Evolutionary conservation across 768 basidiomycete genomes (phyloP), one percentile per base, ranked within the genome.

Genomic region (Tulasnella sp.): DNA sequence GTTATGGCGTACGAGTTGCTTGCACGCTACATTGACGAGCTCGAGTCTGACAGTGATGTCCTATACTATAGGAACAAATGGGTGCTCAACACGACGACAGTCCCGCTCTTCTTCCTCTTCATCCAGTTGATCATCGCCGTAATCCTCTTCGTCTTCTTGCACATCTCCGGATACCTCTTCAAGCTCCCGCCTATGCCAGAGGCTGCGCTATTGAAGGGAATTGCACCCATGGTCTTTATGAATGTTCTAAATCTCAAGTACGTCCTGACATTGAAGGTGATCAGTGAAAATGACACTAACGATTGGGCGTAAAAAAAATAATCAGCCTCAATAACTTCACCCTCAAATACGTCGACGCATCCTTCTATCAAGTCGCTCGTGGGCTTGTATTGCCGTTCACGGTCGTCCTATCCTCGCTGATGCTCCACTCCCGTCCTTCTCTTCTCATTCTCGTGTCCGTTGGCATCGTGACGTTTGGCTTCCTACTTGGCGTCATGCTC

Each of bases 361-460:
- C 91, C 0, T 92, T 94, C 72, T 92, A 94, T 70, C 92, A 94
- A 74, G 86, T 98, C 63, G 93, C 93, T 0, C 85, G 93, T 15
- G 93, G 93, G 9, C 78, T 98, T 61, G 81, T 98, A 27, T 82
- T 98, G 22, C 93, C 94, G 0, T 87, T 92, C 76, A 98, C 94
- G 17, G 91, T 96, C 65, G 74, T 75, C 66, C 84, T 90, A n/a
- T 92, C 93, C 43, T 86, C 80, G 69, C 25, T 88, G 66, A 74
- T 89, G 67, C 82, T 96, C 30, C 77, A 82, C 62, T 69, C 88
- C 8, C 80, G 84, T 4, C 90, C 92, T 1, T 87, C 90, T 17
- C 68, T 83, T 4, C 78, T 78, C 30, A 86, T 92, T 63, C 77
- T 93, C 30, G 48, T 79, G 54, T 80, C 88, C 4, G 93, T 93